phyloP scores from a whole-genome alignment of 2,329 filamentous ascomycete genomes.

The Sordariomycetes sp. region DNA sequence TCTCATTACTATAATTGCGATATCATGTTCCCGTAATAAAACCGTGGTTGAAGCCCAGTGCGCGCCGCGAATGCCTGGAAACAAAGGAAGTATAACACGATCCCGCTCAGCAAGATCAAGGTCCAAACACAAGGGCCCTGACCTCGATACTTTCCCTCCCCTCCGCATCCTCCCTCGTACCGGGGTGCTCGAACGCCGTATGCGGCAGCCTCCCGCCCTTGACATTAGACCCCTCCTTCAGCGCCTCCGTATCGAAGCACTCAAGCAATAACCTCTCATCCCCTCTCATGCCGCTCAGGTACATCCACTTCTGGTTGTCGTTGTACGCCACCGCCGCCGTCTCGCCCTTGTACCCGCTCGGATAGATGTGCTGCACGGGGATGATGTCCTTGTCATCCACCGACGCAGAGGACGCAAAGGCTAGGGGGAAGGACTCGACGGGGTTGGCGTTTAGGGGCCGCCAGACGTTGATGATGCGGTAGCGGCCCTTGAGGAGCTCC shows the following conservation, averaged over 20 bases:
- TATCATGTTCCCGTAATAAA: neutral
- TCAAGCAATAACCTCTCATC: slow-evolving; percentile 63
- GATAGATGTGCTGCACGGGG: slow-evolving; percentile 62
- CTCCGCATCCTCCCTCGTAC: slow-evolving; percentile 55
- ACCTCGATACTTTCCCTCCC: slow-evolving; percentile 84
- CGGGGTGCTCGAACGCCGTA: slow-evolving; percentile 66
- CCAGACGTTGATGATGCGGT: slow-evolving; percentile 85
- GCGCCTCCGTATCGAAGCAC: slow-evolving; percentile 58
- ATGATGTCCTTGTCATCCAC: slow-evolving; percentile 53
- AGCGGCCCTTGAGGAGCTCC: slow-evolving; percentile 50
- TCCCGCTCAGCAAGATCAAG: slow-evolving; percentile 15
- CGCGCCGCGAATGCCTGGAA: neutral
- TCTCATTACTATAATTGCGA: neutral
- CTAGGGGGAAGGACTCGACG: slow-evolving; percentile 54
- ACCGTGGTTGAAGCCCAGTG: neutral
- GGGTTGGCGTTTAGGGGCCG: slow-evolving; percentile 46
- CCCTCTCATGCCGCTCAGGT: slow-evolving; percentile 65
- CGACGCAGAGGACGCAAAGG: slow-evolving; percentile 51
- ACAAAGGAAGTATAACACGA: neutral
- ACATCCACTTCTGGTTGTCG: slow-evolving; percentile 58
- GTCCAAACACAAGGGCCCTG: slow-evolving; percentile 69
- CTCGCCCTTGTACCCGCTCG: slow-evolving; percentile 53
- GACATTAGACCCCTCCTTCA: slow-evolving; percentile 32
- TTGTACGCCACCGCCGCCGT: slow-evolving; percentile 56
- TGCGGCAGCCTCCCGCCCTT: slow-evolving; percentile 50